Evolutionary conservation across 2,329 filamentous ascomycete species (phyloP), one percentile per base, ranked within the genome.

Genomic region (Colletotrichum falcatum): DNA sequence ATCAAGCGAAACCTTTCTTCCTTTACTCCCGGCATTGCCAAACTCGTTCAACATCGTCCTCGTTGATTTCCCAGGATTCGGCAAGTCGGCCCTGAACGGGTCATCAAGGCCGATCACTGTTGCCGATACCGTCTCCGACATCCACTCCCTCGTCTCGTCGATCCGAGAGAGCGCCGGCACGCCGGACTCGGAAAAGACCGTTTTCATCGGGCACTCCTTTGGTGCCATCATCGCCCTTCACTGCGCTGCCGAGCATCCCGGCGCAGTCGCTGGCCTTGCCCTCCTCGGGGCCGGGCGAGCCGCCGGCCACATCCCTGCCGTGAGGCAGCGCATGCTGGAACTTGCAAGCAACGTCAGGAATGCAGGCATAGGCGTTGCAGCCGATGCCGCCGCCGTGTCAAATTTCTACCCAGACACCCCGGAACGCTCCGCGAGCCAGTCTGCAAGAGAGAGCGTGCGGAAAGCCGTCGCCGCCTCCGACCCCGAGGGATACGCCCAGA

Each of bases 181-280:
- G 18, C 18, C 60, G 20, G 11, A 35, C n/a, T 6, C 46, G 61
- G 16, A 23, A 23, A 42, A 63, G 60, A 37, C 65, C 39, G 64
- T 79, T 63, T 71, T 80, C 59, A 72, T 81, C 59, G 79, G 79
- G 23, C 79, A 81, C 73, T 81, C 79, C 20, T 75, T 81, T 58
- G 80, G 79, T 20, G 77, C 74, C 61, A 78, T 80, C 39, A 73
- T 81, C 67, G 75, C 76, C n/a, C 74, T 81, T 61, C 79, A 81
- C 39, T 79, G 79, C 68, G 78, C 78, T n/a, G 74, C 78, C n/a
- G 49, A 67, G 39, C 61, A 78, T 66, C 74, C 78, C 37, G 65
- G 72, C 16, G 61, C 70, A 20, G 72, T 77, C 35, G 76, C 74
- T 16, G 73, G 76, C n/a, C 76, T 81, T 53, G 72, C 76, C 11